phyloP scores from a whole-genome alignment of 108 stramenopile genomes.

The Skeletonema tropicum region DNA sequence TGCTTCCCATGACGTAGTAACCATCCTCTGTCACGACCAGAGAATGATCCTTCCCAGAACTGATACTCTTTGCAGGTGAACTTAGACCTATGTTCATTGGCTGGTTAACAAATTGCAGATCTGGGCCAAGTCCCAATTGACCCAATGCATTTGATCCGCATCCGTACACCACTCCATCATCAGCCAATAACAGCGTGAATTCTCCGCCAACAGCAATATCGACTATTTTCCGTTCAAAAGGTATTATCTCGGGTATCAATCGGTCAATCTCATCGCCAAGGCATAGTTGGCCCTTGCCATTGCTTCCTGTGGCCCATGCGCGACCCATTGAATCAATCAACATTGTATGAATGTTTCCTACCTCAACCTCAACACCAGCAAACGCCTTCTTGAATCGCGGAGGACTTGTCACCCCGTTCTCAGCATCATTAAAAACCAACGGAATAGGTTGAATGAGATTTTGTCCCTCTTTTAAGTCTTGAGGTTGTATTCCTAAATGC shows the following conservation, averaged over 20 bases:
- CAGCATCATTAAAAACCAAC: constrained; percentile 25
- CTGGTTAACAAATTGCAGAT: constrained; percentile 2
- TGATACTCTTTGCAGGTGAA: constrained; percentile 14
- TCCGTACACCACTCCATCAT: constrained; percentile 42
- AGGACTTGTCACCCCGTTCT: constrained; percentile 23
- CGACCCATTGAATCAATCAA: constrained; percentile 39
- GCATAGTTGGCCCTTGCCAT: constrained; percentile 39
- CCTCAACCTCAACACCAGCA: constrained; percentile 45
- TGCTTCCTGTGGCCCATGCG: constrained; percentile 47
- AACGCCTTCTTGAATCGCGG: constrained; percentile 33
- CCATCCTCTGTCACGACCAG: constrained; percentile 33
- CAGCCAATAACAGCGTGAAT: constrained; percentile 45
- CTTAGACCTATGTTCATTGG: constrained; percentile 25
- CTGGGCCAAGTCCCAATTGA: constrained; percentile 47
- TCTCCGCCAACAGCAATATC: constrained; percentile 54
- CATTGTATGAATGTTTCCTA: constrained; percentile 31
- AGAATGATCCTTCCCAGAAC: constrained; percentile 41
- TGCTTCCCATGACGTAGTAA: constrained; percentile 41
- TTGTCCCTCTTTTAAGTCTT: constrained; percentile 30
- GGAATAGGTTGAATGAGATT: constrained; percentile 38
- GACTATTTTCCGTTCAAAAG: constrained; percentile 38
- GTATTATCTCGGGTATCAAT: constrained; percentile 43
- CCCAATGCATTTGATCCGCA: constrained; percentile 57
- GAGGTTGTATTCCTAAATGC: constrained; percentile 36
- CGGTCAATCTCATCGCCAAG: constrained; percentile 36